Conservation (phyloP, 2,329 filamentous ascomycete genomes). For the Epichloe elymi region DNA sequence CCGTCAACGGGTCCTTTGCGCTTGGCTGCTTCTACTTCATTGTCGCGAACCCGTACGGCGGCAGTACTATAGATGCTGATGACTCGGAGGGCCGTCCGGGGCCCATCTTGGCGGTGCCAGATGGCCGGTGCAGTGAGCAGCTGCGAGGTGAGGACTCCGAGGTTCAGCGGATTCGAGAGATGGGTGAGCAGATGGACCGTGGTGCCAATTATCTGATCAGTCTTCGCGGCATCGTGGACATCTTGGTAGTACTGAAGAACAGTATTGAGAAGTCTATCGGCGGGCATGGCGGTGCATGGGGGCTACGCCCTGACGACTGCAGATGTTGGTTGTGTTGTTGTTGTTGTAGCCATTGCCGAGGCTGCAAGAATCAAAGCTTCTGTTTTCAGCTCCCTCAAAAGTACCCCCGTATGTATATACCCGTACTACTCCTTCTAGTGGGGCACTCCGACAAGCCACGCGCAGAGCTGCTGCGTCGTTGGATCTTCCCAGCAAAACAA, state of each 20-base stretch:
- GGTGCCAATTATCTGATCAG: constrained; percentile 48
- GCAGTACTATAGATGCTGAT: constrained; percentile 62
- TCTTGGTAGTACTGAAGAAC: constrained; percentile 49
- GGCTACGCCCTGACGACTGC: neutral
- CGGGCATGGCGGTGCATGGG: constrained; percentile 36
- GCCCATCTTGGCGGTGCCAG: constrained; percentile 48
- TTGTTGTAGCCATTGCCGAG: constrained; percentile 13
- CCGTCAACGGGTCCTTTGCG: constrained; percentile 20
- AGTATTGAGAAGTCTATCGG: constrained; percentile 53
- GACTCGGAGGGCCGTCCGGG: constrained; percentile 50
- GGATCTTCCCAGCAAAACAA: neutral
- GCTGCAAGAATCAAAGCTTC: constrained; percentile 6
- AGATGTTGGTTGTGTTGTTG: neutral
- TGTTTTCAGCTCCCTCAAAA: neutral
- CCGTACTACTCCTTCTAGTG: no score
- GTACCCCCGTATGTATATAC: no score
- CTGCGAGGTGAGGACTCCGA: constrained; percentile 59
- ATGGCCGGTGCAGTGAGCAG: constrained; percentile 58
- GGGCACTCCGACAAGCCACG: neutral
- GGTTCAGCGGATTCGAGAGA: constrained; percentile 62
- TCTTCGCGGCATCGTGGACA: constrained; percentile 34
- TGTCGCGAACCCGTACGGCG: constrained; percentile 38
- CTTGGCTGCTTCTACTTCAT: constrained; percentile 28
- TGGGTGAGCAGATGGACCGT: constrained; percentile 54
- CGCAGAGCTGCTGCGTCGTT: neutral